Evolutionary conservation across 176 grass and related monocot genomes (phyloP).

Genomic region (Carex parvula): DNA sequence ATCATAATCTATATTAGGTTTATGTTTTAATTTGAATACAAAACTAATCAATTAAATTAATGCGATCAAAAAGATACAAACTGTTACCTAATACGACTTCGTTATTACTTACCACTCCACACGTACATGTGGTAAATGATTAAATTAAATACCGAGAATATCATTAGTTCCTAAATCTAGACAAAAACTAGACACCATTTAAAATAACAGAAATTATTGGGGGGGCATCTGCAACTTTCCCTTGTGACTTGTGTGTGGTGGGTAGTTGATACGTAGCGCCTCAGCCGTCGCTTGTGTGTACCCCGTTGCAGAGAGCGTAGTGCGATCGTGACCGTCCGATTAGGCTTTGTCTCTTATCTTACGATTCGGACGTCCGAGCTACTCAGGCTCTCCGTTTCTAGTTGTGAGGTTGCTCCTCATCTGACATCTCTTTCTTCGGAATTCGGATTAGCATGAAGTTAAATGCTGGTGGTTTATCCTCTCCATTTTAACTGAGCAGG

Average conservation of each 20-base stretch:
- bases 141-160: too few relatives aligned
- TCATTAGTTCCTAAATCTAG: background rate
- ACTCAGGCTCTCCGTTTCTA: background rate
- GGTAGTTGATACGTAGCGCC: constrained; percentile 3
- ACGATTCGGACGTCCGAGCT: constrained; percentile 11
- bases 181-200: background rate
- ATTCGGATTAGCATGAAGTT: background rate
- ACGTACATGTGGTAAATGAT: too few relatives aligned
- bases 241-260: background rate
- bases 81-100: background rate
- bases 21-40: background rate
- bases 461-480: background rate
- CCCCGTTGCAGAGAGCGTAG: background rate
- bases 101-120: too few relatives aligned
- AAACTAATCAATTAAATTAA: background rate
- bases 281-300: background rate
- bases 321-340: constrained; percentile 15
- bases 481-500: background rate
- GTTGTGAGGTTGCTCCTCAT: background rate
- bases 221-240: background rate
- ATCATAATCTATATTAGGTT: too few relatives aligned
- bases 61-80: background rate
- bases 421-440: background rate
- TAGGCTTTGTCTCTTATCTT: background rate
- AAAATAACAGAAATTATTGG: background rate